Conservation (phyloP, 176 grass and related monocot genomes). For the Stipa capillata region DNA sequence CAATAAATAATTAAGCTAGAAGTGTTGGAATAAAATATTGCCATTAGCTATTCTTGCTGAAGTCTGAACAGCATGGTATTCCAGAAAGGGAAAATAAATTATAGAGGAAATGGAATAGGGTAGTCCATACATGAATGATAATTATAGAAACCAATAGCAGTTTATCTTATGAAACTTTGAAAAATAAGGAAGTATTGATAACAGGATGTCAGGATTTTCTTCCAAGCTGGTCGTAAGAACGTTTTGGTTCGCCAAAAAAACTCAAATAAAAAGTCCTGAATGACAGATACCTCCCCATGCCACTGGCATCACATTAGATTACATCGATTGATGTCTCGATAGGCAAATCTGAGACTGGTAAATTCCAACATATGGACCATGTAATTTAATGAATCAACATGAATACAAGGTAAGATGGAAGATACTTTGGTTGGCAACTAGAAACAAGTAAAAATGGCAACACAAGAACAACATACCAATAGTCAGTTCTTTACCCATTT, state of each 20-base stretch:
- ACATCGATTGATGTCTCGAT: not conserved
- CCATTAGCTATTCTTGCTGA: not conserved
- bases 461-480: not conserved
- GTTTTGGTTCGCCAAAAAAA: not conserved
- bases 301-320: too few relatives aligned
- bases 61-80: not conserved
- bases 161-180: not conserved
- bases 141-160: not conserved
- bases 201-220: not conserved
- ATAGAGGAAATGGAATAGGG: not conserved
- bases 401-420: not conserved
- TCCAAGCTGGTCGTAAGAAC: not conserved
- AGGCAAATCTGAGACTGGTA: not conserved
- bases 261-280: not conserved
- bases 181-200: not conserved
- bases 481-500: not conserved
- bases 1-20: not conserved
- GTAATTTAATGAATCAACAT: not conserved
- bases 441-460: not conserved
- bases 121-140: not conserved
- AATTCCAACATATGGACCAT: not conserved
- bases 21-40: not conserved
- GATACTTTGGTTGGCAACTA: not conserved
- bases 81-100: not conserved
- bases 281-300: too few relatives aligned